Base-by-base conservation (phyloP, 441 rosid species). In the Hypseocharis bilobata region DNA sequence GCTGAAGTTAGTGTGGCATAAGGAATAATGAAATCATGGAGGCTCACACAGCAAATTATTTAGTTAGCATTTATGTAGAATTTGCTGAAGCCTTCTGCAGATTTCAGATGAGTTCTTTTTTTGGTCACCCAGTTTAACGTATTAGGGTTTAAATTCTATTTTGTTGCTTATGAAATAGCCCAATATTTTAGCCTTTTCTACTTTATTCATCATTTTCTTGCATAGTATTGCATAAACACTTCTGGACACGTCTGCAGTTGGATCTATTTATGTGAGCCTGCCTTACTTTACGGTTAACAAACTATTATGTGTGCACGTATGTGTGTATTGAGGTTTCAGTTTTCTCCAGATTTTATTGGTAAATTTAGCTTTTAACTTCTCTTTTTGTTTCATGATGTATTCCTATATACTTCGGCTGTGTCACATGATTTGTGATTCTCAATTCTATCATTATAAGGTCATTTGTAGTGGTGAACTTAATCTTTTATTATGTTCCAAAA, bases 401-500 rank as follows among this genome's bases (percentile, higher is more conserved):
- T 23, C 30, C n/a, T 29, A 25, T 49, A 52, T 65, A 11, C 20
- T 42, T 19, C 3, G 65, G 32, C 23, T 23, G 28, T 20, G 17
- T 52, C 10, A 27, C 20, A 14, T 3, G 49, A 52, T 45, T 61
- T 34, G 23, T 65, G 54, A 17, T 60, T 63, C 44, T 52, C 32
- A 40, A 36, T 26, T 11, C 0, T 45, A 68, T 60, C 20, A 36
- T 28, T 71, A 27, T 45, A 54, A 70, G 25, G 44, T 63, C 14
- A 45, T 63, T 55, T 63, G 22, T 17, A 6, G 32, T 38, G 7
- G 4, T 47, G 40, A 38, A 13, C 62, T 8, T 76, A 42, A 70
- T 72, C 47, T 19, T 62, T 14, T 62, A 19, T 25, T 25, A 16
- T 64, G 71, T 38, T 76, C 52, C 73, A 42, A 52, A 64, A 70